Evolutionary conservation across 2,329 filamentous ascomycete genomes (phyloP), one percentile per base, ranked within the genome.

Genomic region (Torrubiella hemipterigena): DNA sequence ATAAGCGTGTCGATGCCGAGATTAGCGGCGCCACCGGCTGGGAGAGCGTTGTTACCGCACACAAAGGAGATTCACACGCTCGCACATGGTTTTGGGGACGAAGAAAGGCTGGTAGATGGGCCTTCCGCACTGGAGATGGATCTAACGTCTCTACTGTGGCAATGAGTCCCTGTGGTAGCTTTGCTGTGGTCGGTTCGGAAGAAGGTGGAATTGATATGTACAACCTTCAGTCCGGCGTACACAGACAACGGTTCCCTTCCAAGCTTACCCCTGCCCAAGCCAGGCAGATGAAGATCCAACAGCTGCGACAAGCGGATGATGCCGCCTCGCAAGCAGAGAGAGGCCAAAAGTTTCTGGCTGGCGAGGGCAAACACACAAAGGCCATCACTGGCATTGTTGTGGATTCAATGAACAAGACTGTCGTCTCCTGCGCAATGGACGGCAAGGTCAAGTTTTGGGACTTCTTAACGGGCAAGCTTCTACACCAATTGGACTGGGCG

Each of bases 41-140:
- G 91, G 93, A 98, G 55, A 95, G 89, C 49, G 77, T 98, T 6
- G 74, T 98, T 3, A 98, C 91, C 4, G 89, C 86, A 8, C 93
- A 98, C 51, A 79, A 79, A 47, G 75, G 80, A 31, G 89, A 96
- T 48, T 70, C 77, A 27, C 82, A 73, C 49, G 91, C 86, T 13
- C 75, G 91, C 32, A 96, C 91, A 2, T 98, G 91, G 91, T 95
- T 95, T 58, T 96, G 91, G 87, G 91, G 89, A 6, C 78, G 85
- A 34, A 95, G 93, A 57, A 77, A 81, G 45, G 87, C 91, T 29
- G 91, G 91, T 9, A 71, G 91, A 40, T 98, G 91, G 91, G 80
- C 82, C 1, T 84, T 98, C 43, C 77, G 82, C 41, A 95, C 87
- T 1, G 73, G 80, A 24, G 91, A 98, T 55, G 73, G 73, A 13